Conservation (phyloP, 495 filamentous ascomycete species). For the Polyplosphaeria fusca region DNA sequence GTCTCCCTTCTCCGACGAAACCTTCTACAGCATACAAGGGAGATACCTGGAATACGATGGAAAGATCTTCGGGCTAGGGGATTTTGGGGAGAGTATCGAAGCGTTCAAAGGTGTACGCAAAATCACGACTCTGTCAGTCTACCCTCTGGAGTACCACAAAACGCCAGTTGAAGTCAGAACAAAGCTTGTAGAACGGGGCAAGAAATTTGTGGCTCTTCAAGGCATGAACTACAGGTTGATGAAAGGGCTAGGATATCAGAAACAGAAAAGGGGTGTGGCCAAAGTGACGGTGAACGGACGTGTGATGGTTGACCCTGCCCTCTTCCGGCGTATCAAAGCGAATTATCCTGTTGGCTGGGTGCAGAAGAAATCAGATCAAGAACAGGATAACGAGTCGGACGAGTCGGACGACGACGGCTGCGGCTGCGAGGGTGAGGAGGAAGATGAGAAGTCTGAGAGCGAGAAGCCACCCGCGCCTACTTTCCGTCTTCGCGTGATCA, state of each 20-base stretch:
- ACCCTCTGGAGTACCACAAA: conserved; percentile 80
- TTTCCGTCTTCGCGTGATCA: conserved; percentile 56
- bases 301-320: conserved; percentile 87
- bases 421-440: conserved; percentile 41
- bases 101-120: conserved; percentile 80
- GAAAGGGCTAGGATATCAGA: conserved; percentile 78
- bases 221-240: conserved; percentile 86
- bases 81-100: conserved; percentile 68
- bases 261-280: conserved; percentile 72
- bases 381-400: conserved; percentile 62
- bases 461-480: not conserved
- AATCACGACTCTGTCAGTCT: conserved; percentile 73
- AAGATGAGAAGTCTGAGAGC: not conserved
- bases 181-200: conserved; percentile 77
- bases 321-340: conserved; percentile 81
- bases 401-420: conserved; percentile 57
- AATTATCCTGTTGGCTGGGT: conserved; percentile 81
- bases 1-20: conserved; percentile 61
- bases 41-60: conserved; percentile 83
- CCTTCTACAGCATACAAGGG: conserved; percentile 80
- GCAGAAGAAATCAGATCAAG: conserved; percentile 70
- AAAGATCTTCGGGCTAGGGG: conserved; percentile 67
- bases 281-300: conserved; percentile 90
- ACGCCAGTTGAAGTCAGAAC: conserved; percentile 62
- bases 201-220: conserved; percentile 73